Percentiles rank a stretch among this genome's conserved stretches.
These are phyloP conservation scores for Paramecium caudatum DNA, from an alignment of 73 alveolate genomes.

Conservation along the genomic window DNA sequence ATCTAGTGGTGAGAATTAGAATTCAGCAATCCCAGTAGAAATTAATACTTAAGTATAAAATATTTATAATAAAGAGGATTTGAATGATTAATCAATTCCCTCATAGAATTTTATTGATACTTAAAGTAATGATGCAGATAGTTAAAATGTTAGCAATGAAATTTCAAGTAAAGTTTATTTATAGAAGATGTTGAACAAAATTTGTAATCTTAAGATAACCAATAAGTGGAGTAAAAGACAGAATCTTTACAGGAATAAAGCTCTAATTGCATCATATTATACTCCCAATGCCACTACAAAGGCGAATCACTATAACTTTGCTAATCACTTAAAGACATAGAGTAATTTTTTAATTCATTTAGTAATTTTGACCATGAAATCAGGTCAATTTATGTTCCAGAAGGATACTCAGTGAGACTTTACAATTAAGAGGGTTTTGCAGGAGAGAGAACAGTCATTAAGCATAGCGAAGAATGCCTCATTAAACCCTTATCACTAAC, in stretches of 20 bases:
- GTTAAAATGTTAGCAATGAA: not conserved
- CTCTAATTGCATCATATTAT: constrained; percentile 1
- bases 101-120: constrained; percentile 6
- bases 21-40: too few relatives aligned
- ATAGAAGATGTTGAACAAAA: too few relatives aligned
- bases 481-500: not conserved
- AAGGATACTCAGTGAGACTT: constrained; percentile 35
- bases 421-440: not conserved
- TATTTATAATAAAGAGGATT: not conserved
- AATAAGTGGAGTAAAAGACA: too few relatives aligned
- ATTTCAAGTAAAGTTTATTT: not conserved
- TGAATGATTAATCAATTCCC: constrained; percentile 12
- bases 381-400: not conserved
- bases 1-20: too few relatives aligned
- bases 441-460: not conserved
- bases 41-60: not conserved
- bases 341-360: not conserved
- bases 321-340: not conserved
- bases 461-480: constrained; percentile 21
- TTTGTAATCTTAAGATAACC: too few relatives aligned
- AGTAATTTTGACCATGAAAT: constrained; percentile 26
- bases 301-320: constrained; percentile 21
- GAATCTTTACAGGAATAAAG: not conserved
- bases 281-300: constrained; percentile 4
- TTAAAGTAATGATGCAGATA: not conserved